Conservation (phyloP, 2,329 filamentous ascomycete genomes). For the Aspergillus sp. region DNA sequence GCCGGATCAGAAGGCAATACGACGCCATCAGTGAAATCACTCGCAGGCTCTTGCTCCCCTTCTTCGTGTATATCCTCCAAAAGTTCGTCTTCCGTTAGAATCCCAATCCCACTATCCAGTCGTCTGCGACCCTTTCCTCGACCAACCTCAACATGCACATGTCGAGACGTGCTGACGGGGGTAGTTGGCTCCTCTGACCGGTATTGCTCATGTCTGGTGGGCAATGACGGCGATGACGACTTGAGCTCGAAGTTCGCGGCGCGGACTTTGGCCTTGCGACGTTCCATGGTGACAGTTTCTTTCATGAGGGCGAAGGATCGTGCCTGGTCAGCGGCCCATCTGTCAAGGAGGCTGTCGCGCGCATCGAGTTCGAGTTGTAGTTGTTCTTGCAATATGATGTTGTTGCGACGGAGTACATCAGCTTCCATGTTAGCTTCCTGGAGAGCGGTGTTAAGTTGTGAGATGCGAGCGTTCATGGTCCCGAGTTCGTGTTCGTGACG, state of each 20-base stretch:
- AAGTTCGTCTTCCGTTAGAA: constrained; percentile 24
- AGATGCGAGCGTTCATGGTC: constrained; percentile 35
- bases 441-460: constrained; percentile 33
- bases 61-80: constrained; percentile 21
- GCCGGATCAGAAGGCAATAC: constrained; percentile 19
- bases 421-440: constrained; percentile 28
- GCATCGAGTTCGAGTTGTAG: constrained; percentile 31
- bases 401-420: constrained; percentile 28
- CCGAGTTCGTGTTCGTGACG: constrained; percentile 30
- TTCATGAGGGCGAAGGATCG: constrained; percentile 27
- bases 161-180: constrained; percentile 34
- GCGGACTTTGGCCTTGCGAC: constrained; percentile 33
- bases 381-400: constrained; percentile 29
- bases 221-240: background rate
- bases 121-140: constrained; percentile 31
- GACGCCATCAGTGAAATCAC: constrained; percentile 5
- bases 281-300: constrained; percentile 31
- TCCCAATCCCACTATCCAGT: constrained; percentile 36
- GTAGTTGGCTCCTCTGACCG: constrained; percentile 30
- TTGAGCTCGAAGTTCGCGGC: constrained; percentile 34
- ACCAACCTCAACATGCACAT: constrained; percentile 35
- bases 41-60: constrained; percentile 10
- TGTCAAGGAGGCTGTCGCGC: constrained; percentile 26
- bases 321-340: constrained; percentile 26
- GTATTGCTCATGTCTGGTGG: too few relatives aligned